These are phyloP conservation scores for Thielaviopsis musarum DNA, from an alignment of 2,329 filamentous ascomycete species.

Conservation along the genomic window DNA sequence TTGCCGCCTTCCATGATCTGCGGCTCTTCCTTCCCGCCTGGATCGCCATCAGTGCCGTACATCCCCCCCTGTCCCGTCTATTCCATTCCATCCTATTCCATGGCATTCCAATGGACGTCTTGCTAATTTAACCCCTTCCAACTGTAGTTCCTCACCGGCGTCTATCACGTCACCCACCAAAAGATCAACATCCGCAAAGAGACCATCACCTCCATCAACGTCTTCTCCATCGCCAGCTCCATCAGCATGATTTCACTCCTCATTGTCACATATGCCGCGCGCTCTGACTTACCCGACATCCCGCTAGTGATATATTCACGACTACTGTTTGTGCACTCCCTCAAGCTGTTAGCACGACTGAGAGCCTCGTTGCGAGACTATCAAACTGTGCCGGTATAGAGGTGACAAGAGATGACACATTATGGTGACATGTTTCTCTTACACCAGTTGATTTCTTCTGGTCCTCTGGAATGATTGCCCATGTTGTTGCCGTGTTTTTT, in stretches of 20 bases:
- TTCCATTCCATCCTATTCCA: neutral
- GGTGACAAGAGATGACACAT: neutral
- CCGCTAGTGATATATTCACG: constrained; percentile 32
- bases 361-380: constrained; percentile 15
- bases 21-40: constrained; percentile 58
- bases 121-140: constrained; percentile 1
- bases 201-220: constrained; percentile 58
- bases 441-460: neutral
- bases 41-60: constrained; percentile 59
- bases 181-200: constrained; percentile 68
- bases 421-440: neutral
- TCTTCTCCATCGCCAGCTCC: constrained; percentile 62
- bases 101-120: neutral
- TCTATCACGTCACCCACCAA: constrained; percentile 62
- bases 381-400: neutral
- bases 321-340: constrained; percentile 20
- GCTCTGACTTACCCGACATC: constrained; percentile 42
- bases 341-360: constrained; percentile 17
- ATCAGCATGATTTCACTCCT: constrained; percentile 57
- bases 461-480: neutral
- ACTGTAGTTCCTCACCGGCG: constrained; percentile 47
- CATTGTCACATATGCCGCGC: constrained; percentile 46
- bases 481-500: neutral
- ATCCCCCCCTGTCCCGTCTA: constrained; percentile 1
- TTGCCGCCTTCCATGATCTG: constrained; percentile 52